Evolutionary conservation across 2,329 filamentous ascomycete species (phyloP), one percentile per base, ranked within the genome.

Genomic region (Teratosphaeria epicoccoides): DNA sequence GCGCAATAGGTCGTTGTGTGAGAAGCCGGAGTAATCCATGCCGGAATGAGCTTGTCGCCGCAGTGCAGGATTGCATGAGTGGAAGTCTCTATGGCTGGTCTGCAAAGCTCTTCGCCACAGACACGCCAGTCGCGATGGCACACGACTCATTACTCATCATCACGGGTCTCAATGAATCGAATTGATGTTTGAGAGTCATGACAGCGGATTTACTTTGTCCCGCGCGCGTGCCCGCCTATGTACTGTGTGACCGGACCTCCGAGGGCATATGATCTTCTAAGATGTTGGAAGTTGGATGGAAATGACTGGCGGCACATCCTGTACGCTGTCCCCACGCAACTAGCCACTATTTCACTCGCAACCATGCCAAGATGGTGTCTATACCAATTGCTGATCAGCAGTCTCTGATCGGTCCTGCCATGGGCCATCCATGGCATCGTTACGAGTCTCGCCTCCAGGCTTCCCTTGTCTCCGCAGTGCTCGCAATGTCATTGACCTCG

Each of bases 301-400:
- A 72, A 72, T 28, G 70, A 73, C 48, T 74, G 73, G 73, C 87
- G 83, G 60, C 87, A 87, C 60, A 76, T 87, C 24, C 79, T 85
- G 62, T 87, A 85, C 54, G 83, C 80, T 0, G 64, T 80, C 17
- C 81, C 78, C 1, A 85, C 78, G 1, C 82, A 87, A 59, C 68
- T 88, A 0, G 81, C 82, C 0, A 76, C 81, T 0, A 70, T 88
- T 0, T 65, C 88, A 0, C 72, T 86, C 0, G 80, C 84, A 0
- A 85, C 83, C 0, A 68, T 75, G 0, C 83, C 83, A 0, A 69
- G 70, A 1, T 87, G 81, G 83, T 88, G 86, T 61, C 70, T 87
- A 0, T 80, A 77, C 52, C 83, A 87, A 63, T 82, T 80, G 3
- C 67, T 88, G 0, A 75, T 70, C 0, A 85, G 82, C 6, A 88